Evolutionary conservation across 2,329 filamentous ascomycete species (phyloP), one percentile per base, ranked within the genome.

Genomic region (Xylaria sp.): DNA sequence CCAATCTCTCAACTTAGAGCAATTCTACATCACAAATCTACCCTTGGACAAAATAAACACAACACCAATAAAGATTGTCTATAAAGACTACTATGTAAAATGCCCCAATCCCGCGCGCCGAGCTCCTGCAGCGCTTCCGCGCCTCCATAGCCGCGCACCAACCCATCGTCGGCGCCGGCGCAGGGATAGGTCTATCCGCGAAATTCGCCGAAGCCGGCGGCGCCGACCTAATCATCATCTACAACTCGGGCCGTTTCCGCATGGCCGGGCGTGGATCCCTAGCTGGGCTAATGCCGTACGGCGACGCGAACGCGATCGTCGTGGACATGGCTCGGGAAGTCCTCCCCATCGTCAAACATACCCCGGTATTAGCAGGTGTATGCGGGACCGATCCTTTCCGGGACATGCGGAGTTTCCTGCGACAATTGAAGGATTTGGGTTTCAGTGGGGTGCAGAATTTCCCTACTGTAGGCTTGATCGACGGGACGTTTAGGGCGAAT

Each of bases 381-480:
- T 92, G 89, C 71, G 89, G 84, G 12, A 90, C 88, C 0, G 89
- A 92, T 64, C 89, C 89, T 0, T 90, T 91, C 75, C 82, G 86
- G 31, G 79, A 83, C 60, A 90, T 91, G 73, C 76, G 81, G 2
- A 71, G 75, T 4, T 91, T 92, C 69, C 78, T 91, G 15, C 71
- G 74, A 17, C 82, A 90, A 71, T 77, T 92, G 37, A 82, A 83
- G 57, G 81, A 82, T 1, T 74, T 89, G 15, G 89, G 89, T 0
- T 91, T 92, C 66, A 84, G 84, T 1, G 89, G 89, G 1, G 82
- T 91, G 14, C 89, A 92, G 73, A 92, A 92, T 69, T 92, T 92
- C 72, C 89, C 89, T 0, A 91, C 89, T 0, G 88, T 91, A 1
- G 89, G 89, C 0, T 77, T 92, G 21, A 87, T 91, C 37, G 89